Evolutionary conservation across 139 green algal species (phyloP), one percentile per base, ranked within the genome.

Genomic region (Volvox reticuliferus): DNA sequence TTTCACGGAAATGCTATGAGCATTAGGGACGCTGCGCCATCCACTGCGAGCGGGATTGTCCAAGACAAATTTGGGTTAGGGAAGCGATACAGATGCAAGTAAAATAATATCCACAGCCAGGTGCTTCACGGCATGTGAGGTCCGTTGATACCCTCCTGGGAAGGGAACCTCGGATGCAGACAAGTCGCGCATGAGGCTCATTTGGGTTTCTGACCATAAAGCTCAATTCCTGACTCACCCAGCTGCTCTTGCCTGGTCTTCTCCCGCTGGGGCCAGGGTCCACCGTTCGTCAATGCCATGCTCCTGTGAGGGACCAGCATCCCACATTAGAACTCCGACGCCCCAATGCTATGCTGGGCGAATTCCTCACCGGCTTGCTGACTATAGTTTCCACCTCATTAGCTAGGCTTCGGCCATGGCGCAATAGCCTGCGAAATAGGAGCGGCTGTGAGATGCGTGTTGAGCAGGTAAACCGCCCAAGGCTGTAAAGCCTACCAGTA

Each of bases 301-400:
- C 37, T 93, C 94, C 92, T 93, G 88, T 14, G 35, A 18, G 26
- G 9, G 12, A 69, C 30, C 76, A 30, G 33, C 30, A 32, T 17
- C 1, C 22, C 30, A 55, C 21, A 20, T 1, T 5, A 28, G 3
- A 16, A 73, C 21, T 12, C 6, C 6, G 2, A 30, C 65, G 65
- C 65, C 65, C 65, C 2, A 28, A 24, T 73, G 65, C 65, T 5
- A 2, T 73, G 12, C 2, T 30, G 24, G 12, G 65, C 65, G 3
- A 20, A 36, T 61, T 82, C 19, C 92, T 65, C 63, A 94, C 89
- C 63, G 91, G 62, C 0, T 68, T 69, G 26, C 79, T 92, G 2
- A 95, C 89, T 9, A 96, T 95, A 16, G 94, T 87, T 32, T 91
- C 89, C 19, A 88, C 80, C 77, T 96, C 94, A 55, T 94, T 96